Percentiles rank a stretch among this genome's conserved stretches.
Evolutionary conservation across 1,139 yeast species (phyloP).

Genomic region (Yarrowia galli): DNA sequence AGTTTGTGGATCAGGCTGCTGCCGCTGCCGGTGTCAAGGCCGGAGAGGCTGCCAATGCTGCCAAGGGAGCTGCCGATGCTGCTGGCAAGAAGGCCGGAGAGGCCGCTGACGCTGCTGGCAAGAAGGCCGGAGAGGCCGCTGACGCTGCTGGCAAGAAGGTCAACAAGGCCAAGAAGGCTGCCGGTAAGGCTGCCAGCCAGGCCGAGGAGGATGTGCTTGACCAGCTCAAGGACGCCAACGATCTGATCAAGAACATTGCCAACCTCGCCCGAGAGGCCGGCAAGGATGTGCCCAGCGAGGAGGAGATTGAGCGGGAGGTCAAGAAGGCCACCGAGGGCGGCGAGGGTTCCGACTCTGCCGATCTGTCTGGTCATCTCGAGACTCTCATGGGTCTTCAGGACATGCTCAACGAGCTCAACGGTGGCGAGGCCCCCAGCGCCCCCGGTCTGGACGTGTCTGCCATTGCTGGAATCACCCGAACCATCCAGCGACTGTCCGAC

Average conservation of each 20-base stretch:
- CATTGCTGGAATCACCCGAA: conserved; percentile 12
- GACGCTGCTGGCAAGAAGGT: conserved; percentile 51
- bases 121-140: conserved; percentile 3
- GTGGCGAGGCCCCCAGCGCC: conserved; percentile 6
- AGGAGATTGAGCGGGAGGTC: conserved; percentile 17
- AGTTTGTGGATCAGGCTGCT: conserved; percentile 80
- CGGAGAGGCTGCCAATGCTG: conserved; percentile 77
- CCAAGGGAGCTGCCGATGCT: conserved; percentile 67
- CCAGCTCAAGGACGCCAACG: conserved; percentile 35
- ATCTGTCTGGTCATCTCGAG: conserved; percentile 20
- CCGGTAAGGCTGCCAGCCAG: conserved; percentile 6
- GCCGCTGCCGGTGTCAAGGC: conserved; percentile 85
- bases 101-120: conserved; percentile 21
- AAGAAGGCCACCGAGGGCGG: conserved; percentile 15
- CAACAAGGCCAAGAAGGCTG: conserved; percentile 28
- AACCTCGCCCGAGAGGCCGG: conserved; percentile 26
- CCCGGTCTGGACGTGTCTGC: conserved; percentile 35
- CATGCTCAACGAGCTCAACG: conserved; percentile 33
- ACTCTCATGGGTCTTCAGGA: conserved; percentile 26
- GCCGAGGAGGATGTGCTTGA: conserved; percentile 21
- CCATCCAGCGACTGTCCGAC: conserved; percentile 34
- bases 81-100: conserved; percentile 12
- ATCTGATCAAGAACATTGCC: conserved; percentile 16
- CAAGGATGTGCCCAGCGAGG: conserved; percentile 14
- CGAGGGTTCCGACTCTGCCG: not conserved